A percentile compares a stretch with the other conserved stretches of the same genome.
phyloP scores from a whole-genome alignment of 805 yeast genomes.

The Starmerella cellae region DNA sequence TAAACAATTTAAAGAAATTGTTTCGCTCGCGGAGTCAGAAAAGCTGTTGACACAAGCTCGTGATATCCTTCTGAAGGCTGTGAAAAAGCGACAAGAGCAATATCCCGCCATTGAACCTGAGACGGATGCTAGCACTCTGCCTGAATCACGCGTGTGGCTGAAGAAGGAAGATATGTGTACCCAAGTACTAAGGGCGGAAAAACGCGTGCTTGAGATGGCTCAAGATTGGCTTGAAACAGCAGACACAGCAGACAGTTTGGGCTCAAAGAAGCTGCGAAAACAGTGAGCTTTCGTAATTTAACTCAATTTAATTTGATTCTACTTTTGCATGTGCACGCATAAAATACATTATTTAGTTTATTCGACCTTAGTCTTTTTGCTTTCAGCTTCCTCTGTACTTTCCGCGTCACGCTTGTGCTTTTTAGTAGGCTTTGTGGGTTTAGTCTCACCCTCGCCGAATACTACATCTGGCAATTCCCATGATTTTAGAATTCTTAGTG shows the following conservation, averaged over 20 bases:
- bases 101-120: conserved; percentile 16
- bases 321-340: too few species aligned
- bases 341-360: too few species aligned
- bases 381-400: conserved; percentile 24
- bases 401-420: conserved; percentile 29
- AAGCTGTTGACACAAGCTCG: conserved; percentile 10
- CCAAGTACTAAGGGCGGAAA: conserved; percentile 23
- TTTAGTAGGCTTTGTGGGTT: conserved; percentile 52
- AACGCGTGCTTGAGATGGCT: conserved; percentile 20
- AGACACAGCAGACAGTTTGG: neutral
- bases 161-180: conserved; percentile 18
- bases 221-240: conserved; percentile 18
- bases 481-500: conserved; percentile 56
- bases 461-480: conserved; percentile 77
- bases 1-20: conserved; percentile 3
- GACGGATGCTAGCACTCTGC: conserved; percentile 1
- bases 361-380: conserved; percentile 7
- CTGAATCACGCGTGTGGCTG: conserved; percentile 8
- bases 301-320: too few species aligned
- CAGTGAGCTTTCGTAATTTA: neutral
- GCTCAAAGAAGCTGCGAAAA: neutral
- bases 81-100: conserved; percentile 16
- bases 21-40: conserved; percentile 12
- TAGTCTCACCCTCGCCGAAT: conserved; percentile 59
- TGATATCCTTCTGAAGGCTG: conserved; percentile 6